Percentiles rank a stretch among this genome's conserved stretches.
Conservation (phyloP, 805 yeast species). For the Starmerella apis region DNA sequence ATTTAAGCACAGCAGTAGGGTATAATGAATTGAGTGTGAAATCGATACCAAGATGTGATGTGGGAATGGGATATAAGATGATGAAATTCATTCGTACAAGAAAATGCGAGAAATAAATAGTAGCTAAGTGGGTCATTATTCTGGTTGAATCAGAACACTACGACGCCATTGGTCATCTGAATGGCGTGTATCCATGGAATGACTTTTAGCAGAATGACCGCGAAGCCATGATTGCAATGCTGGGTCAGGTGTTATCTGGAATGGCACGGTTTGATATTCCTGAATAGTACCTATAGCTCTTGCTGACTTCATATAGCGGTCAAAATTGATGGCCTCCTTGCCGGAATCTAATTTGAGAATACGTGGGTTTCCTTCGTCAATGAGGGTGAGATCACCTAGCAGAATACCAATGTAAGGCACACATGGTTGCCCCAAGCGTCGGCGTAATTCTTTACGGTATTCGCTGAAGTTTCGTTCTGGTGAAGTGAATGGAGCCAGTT, state of each 20-base stretch:
- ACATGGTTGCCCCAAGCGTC: conserved; percentile 25
- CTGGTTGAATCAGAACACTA: conserved; percentile 31
- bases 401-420: conserved; percentile 33
- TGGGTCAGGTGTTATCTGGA: conserved; percentile 18
- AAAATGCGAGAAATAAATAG: conserved; percentile 1
- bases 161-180: conserved; percentile 33
- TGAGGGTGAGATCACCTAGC: conserved; percentile 32
- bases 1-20: background rate
- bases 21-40: background rate
- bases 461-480: conserved; percentile 33
- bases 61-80: background rate
- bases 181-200: conserved; percentile 26
- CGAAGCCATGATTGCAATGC: conserved; percentile 31
- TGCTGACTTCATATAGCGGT: conserved; percentile 29
- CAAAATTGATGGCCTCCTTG: conserved; percentile 29
- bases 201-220: conserved; percentile 29
- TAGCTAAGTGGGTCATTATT: too few species aligned
- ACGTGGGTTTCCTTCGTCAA: conserved; percentile 33
- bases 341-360: conserved; percentile 15
- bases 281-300: conserved; percentile 31
- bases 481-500: conserved; percentile 26
- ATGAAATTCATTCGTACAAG: background rate
- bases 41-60: background rate
- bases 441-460: conserved; percentile 29
- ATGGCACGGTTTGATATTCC: conserved; percentile 27